phyloP scores from a whole-genome alignment of 768 basidiomycete genomes.

The Mycena galopus region DNA sequence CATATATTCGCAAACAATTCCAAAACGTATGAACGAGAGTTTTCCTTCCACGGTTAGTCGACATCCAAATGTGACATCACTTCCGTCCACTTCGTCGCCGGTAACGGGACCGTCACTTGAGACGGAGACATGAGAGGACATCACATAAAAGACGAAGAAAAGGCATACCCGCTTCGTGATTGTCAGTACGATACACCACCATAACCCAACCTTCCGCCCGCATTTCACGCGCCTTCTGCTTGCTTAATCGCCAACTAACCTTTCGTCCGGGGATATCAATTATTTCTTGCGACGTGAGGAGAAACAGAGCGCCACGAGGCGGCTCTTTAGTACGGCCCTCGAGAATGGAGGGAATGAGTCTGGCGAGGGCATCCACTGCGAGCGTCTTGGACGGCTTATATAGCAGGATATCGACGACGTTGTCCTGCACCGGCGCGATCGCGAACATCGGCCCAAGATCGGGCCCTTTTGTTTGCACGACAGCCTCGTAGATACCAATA shows the following conservation, averaged over 20 bases:
- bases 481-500: conserved; percentile 33
- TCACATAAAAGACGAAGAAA: background rate
- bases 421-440: conserved; percentile 6
- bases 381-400: conserved; percentile 13
- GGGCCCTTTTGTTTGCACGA: conserved; percentile 22
- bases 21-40: background rate
- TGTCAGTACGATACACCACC: conserved; percentile 26
- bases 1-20: background rate
- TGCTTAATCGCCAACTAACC: conserved; percentile 28
- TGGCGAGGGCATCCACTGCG: background rate
- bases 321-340: background rate
- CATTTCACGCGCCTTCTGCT: conserved; percentile 15
- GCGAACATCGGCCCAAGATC: conserved; percentile 6
- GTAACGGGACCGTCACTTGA: conserved; percentile 12
- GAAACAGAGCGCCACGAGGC: background rate
- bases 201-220: conserved; percentile 25
- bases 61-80: background rate
- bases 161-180: conserved; percentile 12
- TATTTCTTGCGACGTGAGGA: conserved; percentile 8
- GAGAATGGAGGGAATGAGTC: conserved; percentile 8
- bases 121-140: background rate
- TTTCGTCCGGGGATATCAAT: conserved; percentile 6
- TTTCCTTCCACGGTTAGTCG: background rate
- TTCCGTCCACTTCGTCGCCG: conserved; percentile 5
- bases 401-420: conserved; percentile 12